Base-by-base conservation (phyloP, 2,329 filamentous ascomycete genomes). In the Sordariomycetes sp. region DNA sequence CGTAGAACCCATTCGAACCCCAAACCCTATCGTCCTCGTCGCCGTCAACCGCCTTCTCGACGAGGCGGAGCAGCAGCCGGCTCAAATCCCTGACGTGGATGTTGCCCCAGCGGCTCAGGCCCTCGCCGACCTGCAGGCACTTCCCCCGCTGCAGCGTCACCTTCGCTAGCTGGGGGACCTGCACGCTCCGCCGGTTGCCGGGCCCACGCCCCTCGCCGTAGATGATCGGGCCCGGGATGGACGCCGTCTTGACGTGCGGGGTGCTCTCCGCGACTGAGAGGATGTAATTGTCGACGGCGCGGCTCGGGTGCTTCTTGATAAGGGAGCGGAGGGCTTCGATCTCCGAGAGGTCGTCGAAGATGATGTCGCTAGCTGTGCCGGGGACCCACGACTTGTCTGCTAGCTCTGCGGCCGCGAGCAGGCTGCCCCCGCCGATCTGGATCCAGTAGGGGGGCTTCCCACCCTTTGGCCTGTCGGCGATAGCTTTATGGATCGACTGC, bases 211-310 rank as follows among this genome's bases (percentile, higher is more conserved):
- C 79, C 3, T 61, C 61, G 34, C 79, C 80, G 65, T 82, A 82
- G 61, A 82, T 81, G 54, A 70, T 72, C 0, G 78, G 77, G 3
- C 78, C 78, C 2, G 70, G 67, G n/a, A 81, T 66, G 60, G 82
- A 74, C 53, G 77, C 71, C 14, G 72, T 72, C 61, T 70, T 72
- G 58, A 79, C 70, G 1, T 61, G 60, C 10, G 69, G 65, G 2
- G 67, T 66, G 40, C 40, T 46, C n/a, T 71, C 72, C 46, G 72
- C 68, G 0, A 63, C 72, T 32, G 77, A 71, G n/a, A 90, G 79
- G 25, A 89, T 76, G 66, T 84, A 81, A 69, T 93, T 88, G 3
- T 90, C 80, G 64, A 85, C 75, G 16, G 86, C 81, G 70, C 91
- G 88, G 25, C 64, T 20, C 25, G 51, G 25, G 34, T 28, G 16